Percentiles rank a stretch among this genome's conserved stretches.
phyloP scores from a whole-genome alignment of 2,329 filamentous ascomycete species.

The Apiospora phragmitis region DNA sequence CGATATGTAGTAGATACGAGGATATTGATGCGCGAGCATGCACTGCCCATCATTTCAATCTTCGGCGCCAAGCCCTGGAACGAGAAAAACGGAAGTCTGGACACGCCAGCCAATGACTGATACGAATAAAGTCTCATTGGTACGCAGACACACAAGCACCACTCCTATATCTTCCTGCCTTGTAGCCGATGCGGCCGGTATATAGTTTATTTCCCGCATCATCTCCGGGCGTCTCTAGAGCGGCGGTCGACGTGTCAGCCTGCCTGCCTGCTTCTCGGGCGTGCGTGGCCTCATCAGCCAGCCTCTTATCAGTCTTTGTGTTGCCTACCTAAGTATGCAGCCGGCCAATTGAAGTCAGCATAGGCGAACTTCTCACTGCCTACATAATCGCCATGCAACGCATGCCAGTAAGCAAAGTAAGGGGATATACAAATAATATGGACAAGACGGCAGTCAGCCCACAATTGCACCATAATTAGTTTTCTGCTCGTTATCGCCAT shows the following conservation, averaged over 20 bases:
- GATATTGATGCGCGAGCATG: not conserved
- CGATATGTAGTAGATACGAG: not conserved
- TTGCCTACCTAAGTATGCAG: not conserved
- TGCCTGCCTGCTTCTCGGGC: not conserved
- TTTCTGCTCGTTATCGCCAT: not conserved
- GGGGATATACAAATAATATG: not conserved
- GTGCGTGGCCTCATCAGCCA: not conserved
- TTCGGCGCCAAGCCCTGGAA: not conserved
- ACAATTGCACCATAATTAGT: not conserved
- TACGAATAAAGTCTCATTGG: not conserved
- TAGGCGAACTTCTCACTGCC: not conserved
- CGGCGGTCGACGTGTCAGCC: not conserved
- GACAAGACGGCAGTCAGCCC: not conserved
- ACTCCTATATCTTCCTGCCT: not conserved
- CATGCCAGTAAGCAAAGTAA: not conserved
- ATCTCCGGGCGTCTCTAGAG: not conserved
- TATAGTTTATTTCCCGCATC: not conserved
- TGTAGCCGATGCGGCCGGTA: not conserved
- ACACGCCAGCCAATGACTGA: not conserved
- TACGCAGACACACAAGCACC: not conserved
- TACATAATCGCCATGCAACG: not conserved
- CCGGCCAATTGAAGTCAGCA: too few species aligned
- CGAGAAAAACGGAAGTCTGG: not conserved
- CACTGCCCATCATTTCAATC: not conserved
- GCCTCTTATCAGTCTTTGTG: not conserved